Evolutionary conservation across 257 asterid species (phyloP).

Genomic region (Ehretia macrophylla): DNA sequence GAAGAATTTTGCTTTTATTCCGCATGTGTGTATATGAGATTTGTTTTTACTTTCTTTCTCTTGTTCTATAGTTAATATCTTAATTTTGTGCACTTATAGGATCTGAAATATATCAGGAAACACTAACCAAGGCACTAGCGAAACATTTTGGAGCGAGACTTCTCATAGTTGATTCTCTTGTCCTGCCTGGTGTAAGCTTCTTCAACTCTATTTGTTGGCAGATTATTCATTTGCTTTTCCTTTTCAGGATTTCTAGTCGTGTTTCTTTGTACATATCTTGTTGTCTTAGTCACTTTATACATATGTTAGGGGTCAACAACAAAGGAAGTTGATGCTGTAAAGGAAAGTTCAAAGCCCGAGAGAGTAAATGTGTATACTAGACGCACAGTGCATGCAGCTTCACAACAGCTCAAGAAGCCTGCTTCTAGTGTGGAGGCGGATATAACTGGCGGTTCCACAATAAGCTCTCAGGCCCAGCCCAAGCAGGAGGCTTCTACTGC

Average conservation of each 20-base stretch:
- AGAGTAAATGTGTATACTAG: constrained; percentile 58
- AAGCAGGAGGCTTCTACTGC: constrained; percentile 88
- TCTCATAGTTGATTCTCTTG: constrained; percentile 65
- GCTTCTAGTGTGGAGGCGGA: constrained; percentile 73
- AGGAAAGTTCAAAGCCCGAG: constrained; percentile 66
- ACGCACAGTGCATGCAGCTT: constrained; percentile 45
- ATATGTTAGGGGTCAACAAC: constrained; percentile 54
- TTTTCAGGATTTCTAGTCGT: neutral
- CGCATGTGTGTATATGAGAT: neutral
- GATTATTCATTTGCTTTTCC: constrained; percentile 5
- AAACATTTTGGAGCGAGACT: constrained; percentile 58
- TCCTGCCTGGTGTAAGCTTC: constrained; percentile 71
- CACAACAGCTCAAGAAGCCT: constrained; percentile 63
- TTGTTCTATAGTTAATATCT: constrained; percentile 3
- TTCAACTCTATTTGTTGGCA: constrained; percentile 1
- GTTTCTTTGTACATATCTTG: neutral
- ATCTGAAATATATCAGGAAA: constrained; percentile 89
- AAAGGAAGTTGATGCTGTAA: constrained; percentile 61
- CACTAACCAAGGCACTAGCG: constrained; percentile 73
- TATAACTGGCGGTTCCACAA: constrained; percentile 51
- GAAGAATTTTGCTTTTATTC: neutral
- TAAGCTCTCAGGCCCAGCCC: constrained; percentile 58
- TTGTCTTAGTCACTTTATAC: too few relatives aligned
- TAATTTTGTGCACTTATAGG: constrained; percentile 34
- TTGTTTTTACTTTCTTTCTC: constrained; percentile 3